phyloP scores from a whole-genome alignment of 176 grass and related monocot species.

The Urochloa ruziziensis region DNA sequence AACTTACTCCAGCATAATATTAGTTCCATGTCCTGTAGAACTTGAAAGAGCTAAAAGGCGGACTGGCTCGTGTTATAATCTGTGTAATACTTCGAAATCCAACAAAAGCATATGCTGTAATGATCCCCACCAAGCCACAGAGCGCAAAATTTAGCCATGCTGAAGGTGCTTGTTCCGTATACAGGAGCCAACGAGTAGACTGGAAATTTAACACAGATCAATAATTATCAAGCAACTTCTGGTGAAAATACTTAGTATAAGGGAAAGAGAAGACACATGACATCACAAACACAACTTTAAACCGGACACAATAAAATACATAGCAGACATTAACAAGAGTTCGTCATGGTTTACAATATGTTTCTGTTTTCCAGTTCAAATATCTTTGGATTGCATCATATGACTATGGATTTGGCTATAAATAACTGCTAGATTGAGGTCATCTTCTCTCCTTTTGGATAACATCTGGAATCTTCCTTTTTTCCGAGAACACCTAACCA shows the following conservation, averaged over 20 bases:
- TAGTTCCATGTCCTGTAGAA: slow-evolving; percentile 97
- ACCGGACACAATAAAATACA: not conserved
- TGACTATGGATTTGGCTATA: not conserved
- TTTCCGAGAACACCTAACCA: not conserved
- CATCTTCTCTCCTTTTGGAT: not conserved
- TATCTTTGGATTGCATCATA: not conserved
- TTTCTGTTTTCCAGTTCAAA: slow-evolving; percentile 5
- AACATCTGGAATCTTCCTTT: slow-evolving; percentile 4
- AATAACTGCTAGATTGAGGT: not conserved
- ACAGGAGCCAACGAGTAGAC: slow-evolving; percentile 98
- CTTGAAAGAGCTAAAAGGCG: slow-evolving; percentile 76
- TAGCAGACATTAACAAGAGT: not conserved
- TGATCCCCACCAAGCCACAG: slow-evolving; percentile 95
- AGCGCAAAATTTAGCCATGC: slow-evolving; percentile 96
- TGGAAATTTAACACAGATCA: slow-evolving; percentile 35
- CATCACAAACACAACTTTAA: not conserved
- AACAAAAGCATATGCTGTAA: slow-evolving; percentile 95
- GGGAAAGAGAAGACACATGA: not conserved
- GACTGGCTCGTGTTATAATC: slow-evolving; percentile 97
- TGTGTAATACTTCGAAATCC: slow-evolving; percentile 97
- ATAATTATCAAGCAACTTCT: slow-evolving; percentile 17
- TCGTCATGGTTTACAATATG: not conserved
- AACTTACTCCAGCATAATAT: slow-evolving; percentile 93
- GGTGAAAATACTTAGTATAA: slow-evolving; percentile 2
- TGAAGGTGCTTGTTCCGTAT: slow-evolving; percentile 97